Evolutionary conservation across 352 stramenopile genomes (phyloP).

Genomic region (Globisporangium mamillatum): DNA sequence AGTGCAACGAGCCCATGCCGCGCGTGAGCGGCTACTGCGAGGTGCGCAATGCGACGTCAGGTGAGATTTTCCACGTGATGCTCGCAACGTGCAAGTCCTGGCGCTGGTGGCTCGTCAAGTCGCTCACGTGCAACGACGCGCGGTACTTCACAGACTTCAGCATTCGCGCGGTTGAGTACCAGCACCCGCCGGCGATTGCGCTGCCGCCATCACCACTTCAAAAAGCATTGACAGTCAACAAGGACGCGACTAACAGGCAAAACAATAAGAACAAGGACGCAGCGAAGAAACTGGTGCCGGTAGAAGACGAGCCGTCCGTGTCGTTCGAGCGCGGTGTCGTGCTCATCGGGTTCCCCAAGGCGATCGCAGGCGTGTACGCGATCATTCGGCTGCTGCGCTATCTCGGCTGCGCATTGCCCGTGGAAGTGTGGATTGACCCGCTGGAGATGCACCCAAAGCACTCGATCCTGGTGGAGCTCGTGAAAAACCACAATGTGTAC

Average conservation of each 20-base stretch:
- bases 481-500: constrained; percentile 48
- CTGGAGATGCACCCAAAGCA: constrained; percentile 53
- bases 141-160: constrained; percentile 69
- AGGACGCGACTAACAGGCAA: neutral
- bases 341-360: constrained; percentile 71
- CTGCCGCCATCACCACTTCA: neutral
- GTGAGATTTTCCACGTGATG: constrained; percentile 59
- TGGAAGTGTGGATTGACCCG: constrained; percentile 57
- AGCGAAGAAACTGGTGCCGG: constrained; percentile 5
- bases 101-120: constrained; percentile 51
- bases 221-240: neutral
- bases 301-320: neutral
- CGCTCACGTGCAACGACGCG: constrained; percentile 60
- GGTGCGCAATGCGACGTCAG: constrained; percentile 59
- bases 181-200: constrained; percentile 25
- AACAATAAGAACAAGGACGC: constrained; percentile 6
- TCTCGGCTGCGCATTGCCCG: constrained; percentile 41
- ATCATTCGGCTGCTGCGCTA: constrained; percentile 56
- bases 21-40: constrained; percentile 67
- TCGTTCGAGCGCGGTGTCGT: constrained; percentile 45
- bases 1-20: constrained; percentile 42
- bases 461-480: constrained; percentile 56
- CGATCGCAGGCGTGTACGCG: constrained; percentile 64
- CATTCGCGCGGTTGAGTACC: constrained; percentile 40
- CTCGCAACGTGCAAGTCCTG: constrained; percentile 69